Percentiles rank a stretch among this genome's conserved stretches.
Conservation (phyloP, 1,284 basidiomycete species). For the Trichosporon asahii region DNA sequence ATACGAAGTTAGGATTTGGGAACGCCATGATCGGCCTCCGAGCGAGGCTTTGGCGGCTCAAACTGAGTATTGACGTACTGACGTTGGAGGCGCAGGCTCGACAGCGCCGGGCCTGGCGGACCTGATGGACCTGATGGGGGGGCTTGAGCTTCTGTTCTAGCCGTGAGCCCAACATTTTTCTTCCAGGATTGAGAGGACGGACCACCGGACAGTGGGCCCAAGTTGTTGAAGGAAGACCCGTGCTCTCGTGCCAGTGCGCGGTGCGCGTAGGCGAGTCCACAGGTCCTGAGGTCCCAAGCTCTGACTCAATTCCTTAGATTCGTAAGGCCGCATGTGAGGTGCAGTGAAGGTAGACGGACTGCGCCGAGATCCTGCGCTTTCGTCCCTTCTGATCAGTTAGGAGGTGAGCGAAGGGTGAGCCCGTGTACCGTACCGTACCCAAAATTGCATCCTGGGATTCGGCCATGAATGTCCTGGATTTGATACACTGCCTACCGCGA, state of each 20-base stretch:
- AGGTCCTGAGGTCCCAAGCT: not conserved
- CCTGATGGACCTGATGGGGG: not conserved
- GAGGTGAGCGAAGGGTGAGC: not conserved
- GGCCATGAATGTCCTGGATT: not conserved
- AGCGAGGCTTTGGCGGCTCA: conserved; percentile 2
- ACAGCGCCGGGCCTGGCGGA: not conserved
- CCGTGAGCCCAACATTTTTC: conserved; percentile 4
- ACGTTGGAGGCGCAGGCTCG: not conserved
- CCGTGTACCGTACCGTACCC: not conserved
- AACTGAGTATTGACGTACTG: not conserved
- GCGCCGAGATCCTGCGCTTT: not conserved
- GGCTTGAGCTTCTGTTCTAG: conserved; percentile 7
- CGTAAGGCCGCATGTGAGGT: conserved; percentile 4
- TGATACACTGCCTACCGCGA: not conserved
- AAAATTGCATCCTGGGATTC: not conserved
- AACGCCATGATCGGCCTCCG: conserved; percentile 11
- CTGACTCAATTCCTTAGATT: conserved; percentile 5
- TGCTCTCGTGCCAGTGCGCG: not conserved
- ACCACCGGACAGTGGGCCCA: conserved; percentile 7
- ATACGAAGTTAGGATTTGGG: conserved; percentile 3
- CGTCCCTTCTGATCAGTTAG: not conserved
- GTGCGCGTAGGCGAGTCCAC: not conserved
- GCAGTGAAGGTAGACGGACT: not conserved
- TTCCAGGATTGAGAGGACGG: not conserved
- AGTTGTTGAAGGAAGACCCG: not conserved